Conservation (phyloP, 495 filamentous ascomycete species). For the Trichoderma orchidacearum region DNA sequence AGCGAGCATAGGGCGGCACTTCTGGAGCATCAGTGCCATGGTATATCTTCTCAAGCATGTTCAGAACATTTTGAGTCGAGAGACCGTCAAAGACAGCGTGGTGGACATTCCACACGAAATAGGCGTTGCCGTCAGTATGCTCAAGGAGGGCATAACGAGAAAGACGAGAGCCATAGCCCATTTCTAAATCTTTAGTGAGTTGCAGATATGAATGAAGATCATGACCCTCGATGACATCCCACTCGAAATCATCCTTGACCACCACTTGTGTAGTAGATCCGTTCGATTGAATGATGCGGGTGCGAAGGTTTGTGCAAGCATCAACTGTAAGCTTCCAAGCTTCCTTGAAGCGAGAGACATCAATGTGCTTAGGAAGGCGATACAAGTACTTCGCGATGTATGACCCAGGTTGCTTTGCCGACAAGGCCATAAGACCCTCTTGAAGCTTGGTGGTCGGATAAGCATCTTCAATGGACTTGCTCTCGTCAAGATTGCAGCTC, state of each 20-base stretch:
- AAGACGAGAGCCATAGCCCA: not conserved
- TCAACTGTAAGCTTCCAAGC: not conserved
- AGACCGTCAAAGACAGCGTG: conserved; percentile 6
- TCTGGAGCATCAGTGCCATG: not conserved
- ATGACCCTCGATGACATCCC: conserved; percentile 4
- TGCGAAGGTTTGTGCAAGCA: not conserved
- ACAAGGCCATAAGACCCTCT: conserved; percentile 23
- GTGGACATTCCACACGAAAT: conserved; percentile 8
- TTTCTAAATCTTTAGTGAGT: not conserved
- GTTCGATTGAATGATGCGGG: not conserved
- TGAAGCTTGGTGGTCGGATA: conserved; percentile 50
- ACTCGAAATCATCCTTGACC: conserved; percentile 1
- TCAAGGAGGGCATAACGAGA: not conserved
- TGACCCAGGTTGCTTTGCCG: conserved; percentile 11
- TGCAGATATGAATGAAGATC: not conserved
- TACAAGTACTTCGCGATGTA: conserved; percentile 31
- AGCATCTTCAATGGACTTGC: conserved; percentile 24
- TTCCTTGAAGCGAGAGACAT: conserved; percentile 8
- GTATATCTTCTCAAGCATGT: not conserved
- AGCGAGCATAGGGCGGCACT: not conserved
- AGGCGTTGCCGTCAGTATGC: conserved; percentile 1
- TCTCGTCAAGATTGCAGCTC: not conserved
- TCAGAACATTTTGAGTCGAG: not conserved
- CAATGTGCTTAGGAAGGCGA: conserved; percentile 6
- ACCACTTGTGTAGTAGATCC: not conserved